Base-by-base conservation (phyloP, 2,329 filamentous ascomycete genomes). In the Penicillium verrucosum region DNA sequence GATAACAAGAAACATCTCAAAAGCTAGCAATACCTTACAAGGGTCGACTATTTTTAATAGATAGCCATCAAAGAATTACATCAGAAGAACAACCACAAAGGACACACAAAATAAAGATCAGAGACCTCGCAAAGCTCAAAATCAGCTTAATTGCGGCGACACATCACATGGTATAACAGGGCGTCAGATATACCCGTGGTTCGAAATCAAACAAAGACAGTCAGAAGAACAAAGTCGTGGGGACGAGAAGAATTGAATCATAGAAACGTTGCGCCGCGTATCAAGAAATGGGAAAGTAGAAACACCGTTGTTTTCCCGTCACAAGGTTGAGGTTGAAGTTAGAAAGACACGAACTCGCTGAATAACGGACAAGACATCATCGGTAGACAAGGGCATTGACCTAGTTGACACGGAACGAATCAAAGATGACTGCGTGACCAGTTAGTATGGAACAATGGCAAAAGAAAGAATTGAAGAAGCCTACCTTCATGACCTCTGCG, bases 401-500 rank as follows among this genome's bases (percentile, higher is more conserved):
- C 64, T 67, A 74, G 54, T 71, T 72, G 50, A 74, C 65, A 48
- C 71, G 71, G 70, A 74, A 74, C 10, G 71, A 68, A 59, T 74
- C 71, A 50, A 73, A 69, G 51, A 73, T 73, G 16, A 73, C 71
- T 73, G 37, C 11, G 27, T 21, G 6, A 14, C 25, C 14, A 29
- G 52, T 63, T 47, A 65, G 57, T 42, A 30, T 30, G 18, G 12
- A 27, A 47, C 41, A 14, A 30, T 52, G 5, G 3, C 12, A 23
- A 36, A 21, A 4, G 11, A 45, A 10, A 23, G 27, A 3, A 37
- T 23, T 5, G 2, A 8, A 37, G 16, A 10, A 42, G 59, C 71
- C 63, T 60, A 79, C 77, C 73, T 73, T 80, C 78, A 53, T 74
- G 71, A 38, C 72, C 73, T 51, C 78, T 70, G 54, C 78, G 73